A percentile compares a stretch with the other conserved stretches of the same genome.
These are phyloP conservation scores for Aaosphaeria arxii DNA, from an alignment of 2,329 filamentous ascomycete species.

Conservation along the genomic window DNA sequence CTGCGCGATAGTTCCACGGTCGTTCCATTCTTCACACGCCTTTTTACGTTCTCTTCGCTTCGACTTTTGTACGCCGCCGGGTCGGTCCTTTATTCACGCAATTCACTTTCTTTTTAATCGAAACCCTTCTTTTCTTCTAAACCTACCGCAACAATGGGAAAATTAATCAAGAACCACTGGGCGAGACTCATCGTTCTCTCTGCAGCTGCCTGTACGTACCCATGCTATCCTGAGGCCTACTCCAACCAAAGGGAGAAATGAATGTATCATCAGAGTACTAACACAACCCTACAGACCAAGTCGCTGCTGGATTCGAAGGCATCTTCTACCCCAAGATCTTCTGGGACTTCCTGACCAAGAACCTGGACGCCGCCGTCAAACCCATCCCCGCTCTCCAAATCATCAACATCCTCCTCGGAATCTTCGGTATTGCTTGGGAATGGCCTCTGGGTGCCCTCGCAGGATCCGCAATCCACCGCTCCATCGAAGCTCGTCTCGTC, in stretches of 20 bases:
- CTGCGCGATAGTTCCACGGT: conserved; percentile 24
- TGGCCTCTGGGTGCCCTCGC: conserved; percentile 79
- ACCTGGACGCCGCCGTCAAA: conserved; percentile 80
- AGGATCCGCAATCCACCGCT: conserved; percentile 75
- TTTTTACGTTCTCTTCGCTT: conserved; percentile 10
- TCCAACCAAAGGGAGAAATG: not conserved
- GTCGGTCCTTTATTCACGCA: conserved; percentile 21
- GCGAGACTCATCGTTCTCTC: conserved; percentile 89
- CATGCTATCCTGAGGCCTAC: not conserved
- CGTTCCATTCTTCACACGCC: conserved; percentile 10
- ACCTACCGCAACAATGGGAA: conserved; percentile 66
- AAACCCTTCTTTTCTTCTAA: conserved; percentile 9
- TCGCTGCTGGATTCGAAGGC: conserved; percentile 75
- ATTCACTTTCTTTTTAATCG: conserved; percentile 16
- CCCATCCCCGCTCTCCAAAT: conserved; percentile 86
- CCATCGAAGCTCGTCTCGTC: conserved; percentile 80
- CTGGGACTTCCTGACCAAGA: conserved; percentile 93
- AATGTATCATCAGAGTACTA: conserved; percentile 1
- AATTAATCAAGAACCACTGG: conserved; percentile 99
- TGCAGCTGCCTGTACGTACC: conserved; percentile 68
- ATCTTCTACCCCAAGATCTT: conserved; percentile 99
- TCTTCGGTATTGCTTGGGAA: conserved; percentile 80
- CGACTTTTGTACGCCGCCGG: conserved; percentile 13
- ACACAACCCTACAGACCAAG: conserved; percentile 63
- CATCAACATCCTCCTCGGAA: conserved; percentile 79